Evolutionary conservation across 176 grass and related monocot species (phyloP), one percentile per base, ranked within the genome.

Genomic region (Chrysopogon serrulatus): DNA sequence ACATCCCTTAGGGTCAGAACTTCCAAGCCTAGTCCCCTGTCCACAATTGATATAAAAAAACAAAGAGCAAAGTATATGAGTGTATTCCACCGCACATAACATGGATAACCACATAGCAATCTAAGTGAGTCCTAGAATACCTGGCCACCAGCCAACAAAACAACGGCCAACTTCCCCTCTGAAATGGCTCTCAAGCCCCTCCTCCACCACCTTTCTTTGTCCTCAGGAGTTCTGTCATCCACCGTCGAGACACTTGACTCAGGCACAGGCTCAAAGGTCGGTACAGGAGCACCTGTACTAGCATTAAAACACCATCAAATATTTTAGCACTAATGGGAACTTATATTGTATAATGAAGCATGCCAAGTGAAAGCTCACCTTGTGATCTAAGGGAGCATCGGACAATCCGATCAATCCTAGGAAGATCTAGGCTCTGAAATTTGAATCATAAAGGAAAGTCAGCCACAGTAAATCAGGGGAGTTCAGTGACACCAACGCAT

Each of bases 111-210:
- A 36, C 35, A 36, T 36, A 36, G 35, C 35, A 36, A 36, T 36
- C 35, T 36, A 36, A 36, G 35, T 36, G 1, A 2, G 35, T 36
- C 16, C 33, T 76, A 66, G 71, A n/a, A 14, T 87, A 94, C 91
- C 91, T 97, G 94, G 74, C 94, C 94, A 82, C 94, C 94, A 72
- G 94, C 86, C 30, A 97, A 87, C 73, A 97, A 89, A 36, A 97
- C 94, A 28, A 92, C 80, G 11, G 91, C 94, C 68, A 97, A 86
- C 64, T 97, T 97, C 27, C 94, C 91, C 65, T 97, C 94, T 19
- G 91, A 94, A 89, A 97, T 94, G 77, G 91, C 89, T 86, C 83
- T 94, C 81, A 97, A 47, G 13, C 94, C 94, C 77, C 87, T 90
- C 81, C 77, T 94, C 89, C 91, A 97, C 94, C 89, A 97, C 79